Evolutionary conservation across 495 filamentous ascomycete genomes (phyloP).

Genomic region (Penicillium steckii): DNA sequence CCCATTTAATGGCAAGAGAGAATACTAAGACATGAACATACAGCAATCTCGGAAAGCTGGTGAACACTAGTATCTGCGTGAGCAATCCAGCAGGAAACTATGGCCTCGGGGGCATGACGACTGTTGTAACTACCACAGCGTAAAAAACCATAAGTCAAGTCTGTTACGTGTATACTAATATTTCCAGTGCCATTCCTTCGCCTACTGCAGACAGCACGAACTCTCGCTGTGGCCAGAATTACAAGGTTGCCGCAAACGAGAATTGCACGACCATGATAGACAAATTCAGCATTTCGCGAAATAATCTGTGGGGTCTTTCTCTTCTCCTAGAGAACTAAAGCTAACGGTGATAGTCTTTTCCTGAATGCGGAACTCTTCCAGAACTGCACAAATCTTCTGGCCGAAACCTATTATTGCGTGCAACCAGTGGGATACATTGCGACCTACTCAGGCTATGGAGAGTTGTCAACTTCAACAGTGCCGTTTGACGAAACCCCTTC

Average conservation of each 20-base stretch:
- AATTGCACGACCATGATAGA: not conserved
- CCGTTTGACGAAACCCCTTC: conserved; percentile 2
- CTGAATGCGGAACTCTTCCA: not conserved
- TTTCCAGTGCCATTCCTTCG: not conserved
- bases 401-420: not conserved
- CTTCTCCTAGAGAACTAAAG: too few species aligned
- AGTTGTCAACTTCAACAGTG: not conserved
- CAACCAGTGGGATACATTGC: not conserved
- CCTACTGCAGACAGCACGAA: not conserved
- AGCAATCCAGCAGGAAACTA: not conserved
- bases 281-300: not conserved
- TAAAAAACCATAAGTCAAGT: not conserved
- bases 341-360: not conserved
- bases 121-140: not conserved
- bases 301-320: not conserved
- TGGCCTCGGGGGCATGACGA: not conserved
- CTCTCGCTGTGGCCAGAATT: not conserved
- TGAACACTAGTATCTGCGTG: not conserved
- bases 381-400: not conserved
- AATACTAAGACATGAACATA: not conserved
- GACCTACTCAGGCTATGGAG: not conserved
- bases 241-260: not conserved
- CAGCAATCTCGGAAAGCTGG: not conserved
- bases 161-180: not conserved
- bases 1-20: not conserved